A percentile compares a stretch with the other conserved stretches of the same genome.
phyloP scores from a whole-genome alignment of 192 early-diverging fungal genomes.

The Podochytrium sp. region DNA sequence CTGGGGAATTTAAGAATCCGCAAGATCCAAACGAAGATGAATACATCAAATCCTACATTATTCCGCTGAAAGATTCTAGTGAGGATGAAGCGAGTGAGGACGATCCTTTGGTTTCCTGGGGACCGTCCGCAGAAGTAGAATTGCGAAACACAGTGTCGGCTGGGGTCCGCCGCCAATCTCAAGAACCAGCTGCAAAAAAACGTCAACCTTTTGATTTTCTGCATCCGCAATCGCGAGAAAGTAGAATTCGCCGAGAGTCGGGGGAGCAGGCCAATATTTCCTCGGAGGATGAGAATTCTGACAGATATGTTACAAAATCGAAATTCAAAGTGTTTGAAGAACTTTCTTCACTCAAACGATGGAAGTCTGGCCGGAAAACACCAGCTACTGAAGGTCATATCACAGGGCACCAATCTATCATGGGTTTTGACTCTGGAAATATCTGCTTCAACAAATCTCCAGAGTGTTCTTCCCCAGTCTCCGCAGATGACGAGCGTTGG shows the following conservation, averaged over 20 bases:
- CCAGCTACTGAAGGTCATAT: too few species aligned
- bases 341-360: background rate
- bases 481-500: too few species aligned
- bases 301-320: too few species aligned
- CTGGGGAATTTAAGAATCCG: background rate
- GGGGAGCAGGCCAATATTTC: too few species aligned
- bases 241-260: background rate
- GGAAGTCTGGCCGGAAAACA: too few species aligned
- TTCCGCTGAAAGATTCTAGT: constrained; percentile 13
- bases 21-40: constrained; percentile 7
- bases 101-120: background rate
- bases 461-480: too few species aligned
- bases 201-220: background rate
- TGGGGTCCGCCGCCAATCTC: too few species aligned
- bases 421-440: too few species aligned
- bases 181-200: background rate
- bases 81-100: constrained; percentile 7
- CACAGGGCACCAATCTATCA: too few species aligned
- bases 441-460: too few species aligned
- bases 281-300: too few species aligned
- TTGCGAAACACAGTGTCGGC: background rate
- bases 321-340: background rate
- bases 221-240: background rate
- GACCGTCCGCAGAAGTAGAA: background rate
- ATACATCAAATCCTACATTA: constrained; percentile 18